These are phyloP conservation scores for Xylaria curta DNA, from an alignment of 495 filamentous ascomycete species.

Conservation along the genomic window DNA sequence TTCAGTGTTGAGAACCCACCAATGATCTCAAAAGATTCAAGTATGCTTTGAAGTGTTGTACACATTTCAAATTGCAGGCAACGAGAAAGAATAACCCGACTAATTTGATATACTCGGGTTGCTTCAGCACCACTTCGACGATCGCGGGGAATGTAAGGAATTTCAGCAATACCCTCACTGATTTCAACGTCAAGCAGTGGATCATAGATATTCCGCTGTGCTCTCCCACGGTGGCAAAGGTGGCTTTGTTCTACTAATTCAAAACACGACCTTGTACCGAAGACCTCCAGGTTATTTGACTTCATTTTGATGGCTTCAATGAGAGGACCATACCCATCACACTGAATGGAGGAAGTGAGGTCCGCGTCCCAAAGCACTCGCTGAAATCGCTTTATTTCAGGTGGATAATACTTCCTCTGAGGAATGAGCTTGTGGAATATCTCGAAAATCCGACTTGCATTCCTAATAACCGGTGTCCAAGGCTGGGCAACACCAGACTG, in stretches of 20 bases:
- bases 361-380: constrained; percentile 52
- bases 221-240: constrained; percentile 45
- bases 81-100: constrained; percentile 37
- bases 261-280: constrained; percentile 29
- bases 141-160: constrained; percentile 35
- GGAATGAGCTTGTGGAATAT: constrained; percentile 52
- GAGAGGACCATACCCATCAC: constrained; percentile 53
- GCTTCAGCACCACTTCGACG: constrained; percentile 25
- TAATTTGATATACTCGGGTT: constrained; percentile 40
- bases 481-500: constrained; percentile 54
- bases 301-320: constrained; percentile 51
- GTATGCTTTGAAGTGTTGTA: constrained; percentile 31
- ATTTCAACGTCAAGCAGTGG: constrained; percentile 31
- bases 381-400: constrained; percentile 55
- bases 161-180: neutral
- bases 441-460: constrained; percentile 35
- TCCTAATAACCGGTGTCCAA: constrained; percentile 43
- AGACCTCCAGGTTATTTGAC: constrained; percentile 43
- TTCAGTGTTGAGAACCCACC: constrained; percentile 41
- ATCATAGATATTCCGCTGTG: constrained; percentile 50
- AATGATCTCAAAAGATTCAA: constrained; percentile 40
- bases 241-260: constrained; percentile 25
- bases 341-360: constrained; percentile 58
- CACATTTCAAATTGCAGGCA: constrained; percentile 33
- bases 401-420: constrained; percentile 62